Conservation (phyloP, 331 rosid genomes). For the Spiraea crenata region DNA sequence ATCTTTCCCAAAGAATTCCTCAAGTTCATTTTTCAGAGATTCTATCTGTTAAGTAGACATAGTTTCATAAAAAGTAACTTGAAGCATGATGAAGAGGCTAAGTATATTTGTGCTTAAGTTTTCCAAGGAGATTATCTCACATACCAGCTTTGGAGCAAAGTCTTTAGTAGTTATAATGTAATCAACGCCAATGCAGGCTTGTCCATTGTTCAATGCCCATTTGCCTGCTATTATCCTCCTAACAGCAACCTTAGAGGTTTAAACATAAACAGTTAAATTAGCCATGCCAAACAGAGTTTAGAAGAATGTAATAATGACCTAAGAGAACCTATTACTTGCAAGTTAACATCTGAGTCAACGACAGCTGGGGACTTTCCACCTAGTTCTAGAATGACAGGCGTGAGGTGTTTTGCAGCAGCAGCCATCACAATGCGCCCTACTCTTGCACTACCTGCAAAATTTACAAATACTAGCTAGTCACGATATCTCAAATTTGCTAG, state of each 20-base stretch:
- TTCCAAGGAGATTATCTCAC: not conserved
- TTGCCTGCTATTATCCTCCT: slow-evolving; percentile 76
- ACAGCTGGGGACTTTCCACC: slow-evolving; percentile 93
- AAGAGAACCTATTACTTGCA: slow-evolving; percentile 45
- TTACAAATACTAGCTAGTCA: not conserved
- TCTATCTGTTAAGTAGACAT: slow-evolving; percentile 46
- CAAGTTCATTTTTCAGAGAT: slow-evolving; percentile 47
- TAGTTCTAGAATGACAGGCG: slow-evolving; percentile 78
- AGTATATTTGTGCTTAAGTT: too few relatives aligned
- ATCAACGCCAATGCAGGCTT: slow-evolving; percentile 79
- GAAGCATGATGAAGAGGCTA: not conserved
- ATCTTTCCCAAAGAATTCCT: slow-evolving; percentile 55
- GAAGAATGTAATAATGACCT: not conserved
- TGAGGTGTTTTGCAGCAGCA: slow-evolving; percentile 91
- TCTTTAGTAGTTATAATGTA: slow-evolving; percentile 69
- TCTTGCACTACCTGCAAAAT: slow-evolving; percentile 69
- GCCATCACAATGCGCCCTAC: slow-evolving; percentile 88
- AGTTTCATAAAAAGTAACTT: slow-evolving; percentile 1
- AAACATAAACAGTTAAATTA: not conserved
- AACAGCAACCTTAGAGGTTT: slow-evolving; percentile 54
- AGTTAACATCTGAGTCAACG: slow-evolving; percentile 65
- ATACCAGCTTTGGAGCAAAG: slow-evolving; percentile 73
- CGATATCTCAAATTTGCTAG: not conserved
- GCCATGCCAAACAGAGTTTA: not conserved
- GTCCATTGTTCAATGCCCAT: slow-evolving; percentile 84